Evolutionary conservation across 257 asterid genomes (phyloP).

Genomic region (Przewalskia tangutica): DNA sequence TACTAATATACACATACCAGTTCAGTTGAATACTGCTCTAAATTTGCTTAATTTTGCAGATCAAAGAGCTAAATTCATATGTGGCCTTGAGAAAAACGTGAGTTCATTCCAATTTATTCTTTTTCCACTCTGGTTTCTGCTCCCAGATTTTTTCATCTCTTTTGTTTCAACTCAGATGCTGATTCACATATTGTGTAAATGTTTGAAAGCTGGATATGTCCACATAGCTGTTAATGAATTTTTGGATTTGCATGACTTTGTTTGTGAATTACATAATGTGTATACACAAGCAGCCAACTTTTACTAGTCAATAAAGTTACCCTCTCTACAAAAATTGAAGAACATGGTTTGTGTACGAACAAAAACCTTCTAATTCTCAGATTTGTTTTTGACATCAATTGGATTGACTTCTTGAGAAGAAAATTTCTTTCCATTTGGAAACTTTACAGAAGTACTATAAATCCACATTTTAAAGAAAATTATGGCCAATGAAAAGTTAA

Average conservation of each 20-base stretch:
- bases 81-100: slow-evolving; percentile 95
- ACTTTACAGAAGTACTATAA: background rate
- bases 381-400: background rate
- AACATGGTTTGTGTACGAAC: background rate
- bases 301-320: background rate
- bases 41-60: slow-evolving; percentile 41
- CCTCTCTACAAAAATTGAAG: background rate
- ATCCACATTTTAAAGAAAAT: background rate
- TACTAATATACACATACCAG: background rate
- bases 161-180: background rate
- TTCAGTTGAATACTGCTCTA: background rate
- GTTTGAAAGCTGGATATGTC: background rate
- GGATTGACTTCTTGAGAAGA: background rate
- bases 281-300: no score
- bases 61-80: slow-evolving; percentile 89
- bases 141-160: background rate
- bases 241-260: background rate
- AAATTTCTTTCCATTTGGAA: background rate
- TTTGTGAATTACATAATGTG: background rate
- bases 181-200: background rate
- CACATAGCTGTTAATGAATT: background rate
- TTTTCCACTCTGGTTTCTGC: slow-evolving; percentile 4
- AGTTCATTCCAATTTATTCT: slow-evolving; percentile 27
- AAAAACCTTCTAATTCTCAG: background rate
- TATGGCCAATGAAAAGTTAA: background rate